Conservation (phyloP, 1,284 basidiomycete genomes). For the Heliocybe sulcata region DNA sequence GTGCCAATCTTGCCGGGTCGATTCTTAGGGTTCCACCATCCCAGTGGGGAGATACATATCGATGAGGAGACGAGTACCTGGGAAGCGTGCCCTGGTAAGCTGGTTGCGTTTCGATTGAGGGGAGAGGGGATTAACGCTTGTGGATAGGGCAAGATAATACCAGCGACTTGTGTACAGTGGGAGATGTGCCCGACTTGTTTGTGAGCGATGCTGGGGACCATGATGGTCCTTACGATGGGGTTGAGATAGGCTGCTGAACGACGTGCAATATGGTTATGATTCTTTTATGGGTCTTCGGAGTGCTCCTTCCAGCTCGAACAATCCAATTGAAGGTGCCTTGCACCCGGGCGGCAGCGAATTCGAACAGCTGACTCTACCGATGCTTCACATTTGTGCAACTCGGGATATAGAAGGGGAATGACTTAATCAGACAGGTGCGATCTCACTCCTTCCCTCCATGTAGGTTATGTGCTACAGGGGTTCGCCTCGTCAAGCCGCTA, state of each 20-base stretch:
- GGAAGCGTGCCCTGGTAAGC: slow-evolving; percentile 21
- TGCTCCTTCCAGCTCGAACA: too few relatives aligned
- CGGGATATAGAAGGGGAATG: too few relatives aligned
- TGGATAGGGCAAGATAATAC: slow-evolving; percentile 11
- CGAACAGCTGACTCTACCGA: too few relatives aligned
- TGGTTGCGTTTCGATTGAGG: not conserved
- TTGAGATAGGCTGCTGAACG: slow-evolving; percentile 43
- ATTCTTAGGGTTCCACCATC: slow-evolving; percentile 24
- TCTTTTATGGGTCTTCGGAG: too few relatives aligned
- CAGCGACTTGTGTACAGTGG: slow-evolving; percentile 40
- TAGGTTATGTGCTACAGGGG: too few relatives aligned
- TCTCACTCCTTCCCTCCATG: too few relatives aligned
- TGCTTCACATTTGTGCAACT: too few relatives aligned
- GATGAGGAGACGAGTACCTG: slow-evolving; percentile 15
- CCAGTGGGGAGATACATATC: slow-evolving; percentile 28
- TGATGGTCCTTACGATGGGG: slow-evolving; percentile 49
- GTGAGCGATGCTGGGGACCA: slow-evolving; percentile 37
- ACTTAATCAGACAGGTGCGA: too few relatives aligned
- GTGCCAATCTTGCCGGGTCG: slow-evolving; percentile 28
- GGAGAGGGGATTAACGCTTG: not conserved
- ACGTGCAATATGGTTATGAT: too few relatives aligned
- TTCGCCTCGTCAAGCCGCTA: too few relatives aligned
- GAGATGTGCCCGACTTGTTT: slow-evolving; percentile 46
- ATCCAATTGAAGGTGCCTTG: too few relatives aligned
- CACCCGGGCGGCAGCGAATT: too few relatives aligned